These are phyloP conservation scores for Erodium maritimum DNA, from an alignment of 345 rosid genomes.

Conservation along the genomic window DNA sequence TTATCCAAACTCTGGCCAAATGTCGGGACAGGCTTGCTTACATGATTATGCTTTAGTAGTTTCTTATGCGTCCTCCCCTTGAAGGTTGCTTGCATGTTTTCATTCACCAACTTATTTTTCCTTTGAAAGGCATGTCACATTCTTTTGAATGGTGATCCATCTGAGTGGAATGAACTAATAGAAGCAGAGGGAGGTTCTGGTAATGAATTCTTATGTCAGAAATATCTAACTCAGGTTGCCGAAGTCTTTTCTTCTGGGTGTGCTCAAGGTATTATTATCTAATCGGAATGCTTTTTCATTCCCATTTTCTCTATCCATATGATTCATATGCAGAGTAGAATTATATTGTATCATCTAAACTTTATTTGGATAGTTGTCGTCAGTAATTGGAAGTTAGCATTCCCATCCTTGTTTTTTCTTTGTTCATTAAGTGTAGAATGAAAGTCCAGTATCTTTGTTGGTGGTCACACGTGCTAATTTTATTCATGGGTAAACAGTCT, in stretches of 20 bases:
- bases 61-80: background rate
- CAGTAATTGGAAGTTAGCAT: too few species aligned
- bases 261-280: constrained; percentile 34
- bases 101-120: constrained; percentile 1
- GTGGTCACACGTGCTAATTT: background rate
- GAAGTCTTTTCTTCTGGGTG: constrained; percentile 31
- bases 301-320: background rate
- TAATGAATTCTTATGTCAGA: constrained; percentile 34
- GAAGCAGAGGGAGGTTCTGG: constrained; percentile 43
- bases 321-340: background rate
- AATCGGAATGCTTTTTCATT: constrained; percentile 4
- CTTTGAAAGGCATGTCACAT: constrained; percentile 54
- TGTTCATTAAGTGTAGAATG: background rate
- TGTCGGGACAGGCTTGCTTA: background rate
- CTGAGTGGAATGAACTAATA: constrained; percentile 34
- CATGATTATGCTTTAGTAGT: background rate
- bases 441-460: background rate
- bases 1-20: background rate
- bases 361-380: background rate
- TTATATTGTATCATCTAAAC: background rate
- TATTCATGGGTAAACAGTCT: too few species aligned
- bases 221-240: constrained; percentile 53
- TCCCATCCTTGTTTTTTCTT: background rate
- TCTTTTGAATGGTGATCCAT: constrained; percentile 43
- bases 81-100: constrained; percentile 4